A percentile compares a stretch with the other conserved stretches of the same genome.
Evolutionary conservation across 1,284 basidiomycete species (phyloP).

Genomic region (Ceratobasidium sp.): DNA sequence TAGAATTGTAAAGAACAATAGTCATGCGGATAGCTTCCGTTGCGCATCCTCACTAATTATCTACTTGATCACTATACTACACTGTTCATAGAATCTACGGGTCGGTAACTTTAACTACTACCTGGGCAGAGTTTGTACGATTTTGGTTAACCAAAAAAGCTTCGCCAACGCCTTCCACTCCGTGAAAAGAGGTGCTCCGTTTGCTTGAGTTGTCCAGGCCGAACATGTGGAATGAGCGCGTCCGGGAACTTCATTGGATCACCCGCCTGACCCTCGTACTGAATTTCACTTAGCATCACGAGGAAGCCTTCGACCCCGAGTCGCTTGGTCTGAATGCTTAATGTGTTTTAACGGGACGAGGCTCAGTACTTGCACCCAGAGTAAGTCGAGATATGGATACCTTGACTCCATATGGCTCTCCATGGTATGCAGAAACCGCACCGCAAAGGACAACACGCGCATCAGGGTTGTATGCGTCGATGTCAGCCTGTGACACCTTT

Average conservation of each 20-base stretch:
- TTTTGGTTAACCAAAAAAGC: constrained; percentile 20
- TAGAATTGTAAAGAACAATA: no score
- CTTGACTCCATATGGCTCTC: constrained; percentile 49
- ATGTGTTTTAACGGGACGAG: constrained; percentile 51
- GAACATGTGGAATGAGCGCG: constrained; percentile 35
- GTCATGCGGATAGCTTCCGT: no score
- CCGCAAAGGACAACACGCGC: constrained; percentile 51
- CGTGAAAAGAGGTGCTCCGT: constrained; percentile 36
- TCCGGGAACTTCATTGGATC: constrained; percentile 43
- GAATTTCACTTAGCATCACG: constrained; percentile 49
- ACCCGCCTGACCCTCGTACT: background rate
- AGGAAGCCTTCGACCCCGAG: constrained; percentile 52
- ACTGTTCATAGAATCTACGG: no score
- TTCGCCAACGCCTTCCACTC: constrained; percentile 37
- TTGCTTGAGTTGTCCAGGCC: constrained; percentile 42
- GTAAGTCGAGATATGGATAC: constrained; percentile 7
- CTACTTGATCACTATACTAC: no score
- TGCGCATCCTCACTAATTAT: no score
- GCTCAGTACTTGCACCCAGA: no score
- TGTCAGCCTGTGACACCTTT: constrained; percentile 29
- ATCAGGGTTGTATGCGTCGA: constrained; percentile 49
- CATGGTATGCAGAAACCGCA: constrained; percentile 51
- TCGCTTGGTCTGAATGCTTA: constrained; percentile 49
- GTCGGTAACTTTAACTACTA: no score
- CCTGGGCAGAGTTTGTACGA: no score